Conservation (phyloP, 2,329 filamentous ascomycete species). For the Trichoderma guizhouense region DNA sequence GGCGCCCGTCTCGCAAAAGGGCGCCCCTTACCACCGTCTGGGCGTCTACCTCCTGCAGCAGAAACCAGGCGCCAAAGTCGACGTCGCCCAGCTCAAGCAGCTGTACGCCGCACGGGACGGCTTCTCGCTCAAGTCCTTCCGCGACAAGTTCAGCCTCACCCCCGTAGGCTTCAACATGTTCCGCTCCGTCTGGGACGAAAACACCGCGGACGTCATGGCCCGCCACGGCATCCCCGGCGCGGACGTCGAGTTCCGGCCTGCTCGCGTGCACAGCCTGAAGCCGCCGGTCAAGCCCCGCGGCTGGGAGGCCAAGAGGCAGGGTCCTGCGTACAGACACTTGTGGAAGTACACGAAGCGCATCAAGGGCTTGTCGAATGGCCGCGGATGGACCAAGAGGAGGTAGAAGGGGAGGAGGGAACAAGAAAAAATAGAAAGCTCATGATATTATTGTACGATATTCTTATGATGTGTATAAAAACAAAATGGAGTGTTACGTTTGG, state of each 20-base stretch:
- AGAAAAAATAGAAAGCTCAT: slow-evolving; percentile 18
- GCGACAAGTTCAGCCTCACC: slow-evolving; percentile 63
- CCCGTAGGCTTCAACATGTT: slow-evolving; percentile 85
- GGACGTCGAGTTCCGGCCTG: slow-evolving; percentile 80
- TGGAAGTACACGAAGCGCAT: slow-evolving; percentile 65
- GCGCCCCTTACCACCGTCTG: slow-evolving; percentile 85
- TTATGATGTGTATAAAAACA: slow-evolving; percentile 12
- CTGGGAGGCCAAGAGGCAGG: slow-evolving; percentile 64
- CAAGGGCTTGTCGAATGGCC: slow-evolving; percentile 41
- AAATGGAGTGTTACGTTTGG: not conserved
- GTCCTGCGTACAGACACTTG: slow-evolving; percentile 61
- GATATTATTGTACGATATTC: slow-evolving; percentile 14
- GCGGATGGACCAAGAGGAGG: slow-evolving; percentile 42
- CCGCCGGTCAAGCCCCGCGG: slow-evolving; percentile 57
- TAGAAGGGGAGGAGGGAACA: slow-evolving; percentile 22
- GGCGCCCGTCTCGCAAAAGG: slow-evolving; percentile 83
- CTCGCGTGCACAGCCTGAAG: slow-evolving; percentile 68
- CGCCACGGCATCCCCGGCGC: slow-evolving; percentile 70
- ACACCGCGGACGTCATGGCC: slow-evolving; percentile 82
- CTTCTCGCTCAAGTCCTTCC: slow-evolving; percentile 74
- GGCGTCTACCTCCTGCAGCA: slow-evolving; percentile 83
- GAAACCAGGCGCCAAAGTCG: slow-evolving; percentile 54
- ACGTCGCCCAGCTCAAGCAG: slow-evolving; percentile 55
- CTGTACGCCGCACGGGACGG: slow-evolving; percentile 55
- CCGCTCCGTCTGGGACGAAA: slow-evolving; percentile 84